Conservation (phyloP, 305 asterid genomes). For the Plantago lanceolata region DNA sequence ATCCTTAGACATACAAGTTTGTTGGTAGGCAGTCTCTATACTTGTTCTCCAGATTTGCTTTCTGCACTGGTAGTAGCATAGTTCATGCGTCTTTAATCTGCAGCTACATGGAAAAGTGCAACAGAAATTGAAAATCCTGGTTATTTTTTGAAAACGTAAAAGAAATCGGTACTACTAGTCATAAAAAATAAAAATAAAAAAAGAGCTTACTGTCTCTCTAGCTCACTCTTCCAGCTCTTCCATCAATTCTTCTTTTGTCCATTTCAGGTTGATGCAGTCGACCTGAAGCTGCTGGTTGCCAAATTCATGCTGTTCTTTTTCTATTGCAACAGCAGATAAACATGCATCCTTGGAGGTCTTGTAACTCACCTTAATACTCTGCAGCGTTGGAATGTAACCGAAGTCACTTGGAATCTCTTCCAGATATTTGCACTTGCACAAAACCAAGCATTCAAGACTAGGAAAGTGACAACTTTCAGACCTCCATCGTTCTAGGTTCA, state of each 20-base stretch:
- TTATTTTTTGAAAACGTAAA: no score
- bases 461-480: conserved; percentile 9
- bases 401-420: conserved; percentile 23
- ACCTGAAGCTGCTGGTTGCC: not conserved
- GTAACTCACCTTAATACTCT: conserved; percentile 3
- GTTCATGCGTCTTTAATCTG: no score
- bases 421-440: not conserved
- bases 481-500: conserved; percentile 15
- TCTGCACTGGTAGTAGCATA: no score
- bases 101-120: no score
- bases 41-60: no score
- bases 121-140: no score
- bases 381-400: conserved; percentile 8
- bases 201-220: conserved; percentile 41
- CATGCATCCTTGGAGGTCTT: not conserved
- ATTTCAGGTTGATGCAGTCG: not conserved
- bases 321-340: not conserved
- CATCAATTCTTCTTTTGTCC: conserved; percentile 39
- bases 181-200: no score
- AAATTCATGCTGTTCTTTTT: not conserved
- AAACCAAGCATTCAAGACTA: conserved; percentile 12
- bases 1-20: no score
- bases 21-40: no score
- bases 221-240: conserved; percentile 54
- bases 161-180: no score